Percentiles rank a stretch among this genome's conserved stretches.
phyloP scores from a whole-genome alignment of 805 yeast genomes.

The Nakazawaea laoshanensis region DNA sequence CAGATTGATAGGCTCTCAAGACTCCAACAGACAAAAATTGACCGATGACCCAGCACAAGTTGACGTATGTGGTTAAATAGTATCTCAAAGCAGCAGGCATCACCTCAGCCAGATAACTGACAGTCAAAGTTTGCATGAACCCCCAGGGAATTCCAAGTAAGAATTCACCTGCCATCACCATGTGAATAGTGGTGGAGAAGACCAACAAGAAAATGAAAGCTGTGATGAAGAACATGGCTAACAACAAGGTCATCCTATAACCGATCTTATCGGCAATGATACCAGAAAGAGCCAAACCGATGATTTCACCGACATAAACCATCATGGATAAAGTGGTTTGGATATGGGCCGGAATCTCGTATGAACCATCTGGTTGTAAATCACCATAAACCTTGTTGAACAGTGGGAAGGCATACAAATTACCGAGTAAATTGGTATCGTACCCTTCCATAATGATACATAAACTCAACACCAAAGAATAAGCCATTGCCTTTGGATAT shows the following conservation, averaged over 20 bases:
- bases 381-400: slow-evolving; percentile 28
- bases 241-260: slow-evolving; percentile 30
- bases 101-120: slow-evolving; percentile 45
- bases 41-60: slow-evolving; percentile 45
- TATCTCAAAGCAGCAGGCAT: slow-evolving; percentile 39
- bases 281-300: slow-evolving; percentile 39
- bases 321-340: slow-evolving; percentile 25
- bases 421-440: slow-evolving; percentile 25
- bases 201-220: slow-evolving; percentile 38
- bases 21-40: slow-evolving; percentile 45
- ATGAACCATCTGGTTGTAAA: slow-evolving; percentile 11
- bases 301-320: slow-evolving; percentile 30
- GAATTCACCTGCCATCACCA: slow-evolving; percentile 29
- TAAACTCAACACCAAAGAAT: slow-evolving; percentile 29
- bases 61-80: slow-evolving; percentile 38
- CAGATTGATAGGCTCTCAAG: slow-evolving; percentile 24
- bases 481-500: slow-evolving; percentile 32
- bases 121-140: slow-evolving; percentile 36
- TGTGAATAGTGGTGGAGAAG: slow-evolving; percentile 31
- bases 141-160: slow-evolving; percentile 43
- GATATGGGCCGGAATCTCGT: slow-evolving; percentile 27
- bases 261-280: slow-evolving; percentile 36
- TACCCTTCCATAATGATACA: slow-evolving; percentile 35
- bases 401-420: slow-evolving; percentile 28
- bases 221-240: slow-evolving; percentile 20